Base-by-base conservation (phyloP, 2,329 filamentous ascomycete species). In the Claviceps sp. region DNA sequence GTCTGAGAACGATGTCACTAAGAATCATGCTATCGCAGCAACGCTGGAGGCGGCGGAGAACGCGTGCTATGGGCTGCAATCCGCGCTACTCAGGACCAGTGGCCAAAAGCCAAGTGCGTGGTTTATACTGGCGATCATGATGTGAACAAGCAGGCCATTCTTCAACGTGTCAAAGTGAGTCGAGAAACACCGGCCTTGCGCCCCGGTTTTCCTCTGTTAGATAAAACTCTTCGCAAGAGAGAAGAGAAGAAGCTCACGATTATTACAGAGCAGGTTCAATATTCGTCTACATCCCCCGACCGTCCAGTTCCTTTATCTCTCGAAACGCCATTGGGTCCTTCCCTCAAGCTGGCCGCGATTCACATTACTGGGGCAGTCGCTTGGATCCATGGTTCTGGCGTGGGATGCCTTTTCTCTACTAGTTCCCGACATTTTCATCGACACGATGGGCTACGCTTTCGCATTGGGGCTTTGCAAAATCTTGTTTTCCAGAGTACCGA, bases 401-500 rank as follows among this genome's bases (percentile, higher is more conserved):
- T 93, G 88, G 75, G 91, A 98, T 62, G 91, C 91, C 11, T 93
- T 98, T 65, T 84, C 81, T n/a, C 79, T 96, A 2, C 76, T 97
- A 2, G 86, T 91, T 0, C 93, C 93, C 0, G 93, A 98, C 65
- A 78, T 97, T 50, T 95, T 97, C 65, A 76, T 98, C 60, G 93
- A 98, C 64, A 98, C 93, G 2, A 96, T 98, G 90, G 93, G 93
- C 56, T 98, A 96, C 63, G 89, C 91, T 26, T 98, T 97, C 64
- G 79, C 86, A 0, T 78, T 95, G 11, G 88, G 87, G 8, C 74
- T 96, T 3, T 86, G 77, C 67, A 93, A 89, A 63, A 77, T 86
- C 56, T 74, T 97, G 24, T 97, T 97, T 63, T 85, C 79, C 0
- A 67, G 71, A 38, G 78, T 96, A 1, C 87, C 91, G 0, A 96